Evolutionary conservation across 2,329 filamentous ascomycete genomes (phyloP).

Genomic region (Knufia fluminis): DNA sequence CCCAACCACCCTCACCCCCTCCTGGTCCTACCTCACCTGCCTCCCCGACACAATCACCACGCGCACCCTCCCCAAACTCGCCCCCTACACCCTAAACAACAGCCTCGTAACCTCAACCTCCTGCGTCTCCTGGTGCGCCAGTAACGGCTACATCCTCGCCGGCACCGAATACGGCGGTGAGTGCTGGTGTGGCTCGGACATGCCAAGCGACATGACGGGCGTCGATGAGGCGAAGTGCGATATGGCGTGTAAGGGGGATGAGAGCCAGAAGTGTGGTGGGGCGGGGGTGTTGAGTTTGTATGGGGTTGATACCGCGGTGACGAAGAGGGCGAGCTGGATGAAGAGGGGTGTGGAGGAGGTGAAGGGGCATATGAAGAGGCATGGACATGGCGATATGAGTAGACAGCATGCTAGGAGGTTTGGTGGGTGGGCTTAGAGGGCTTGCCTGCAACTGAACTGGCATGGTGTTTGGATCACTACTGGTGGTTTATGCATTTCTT

Average conservation of each 20-base stretch:
- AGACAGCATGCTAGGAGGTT: no score
- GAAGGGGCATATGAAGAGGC: conserved; percentile 10
- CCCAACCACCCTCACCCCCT: not conserved
- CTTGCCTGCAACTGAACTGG: no score
- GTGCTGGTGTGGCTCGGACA: conserved; percentile 41
- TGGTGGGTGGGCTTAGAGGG: not conserved
- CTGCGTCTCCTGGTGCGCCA: conserved; percentile 43
- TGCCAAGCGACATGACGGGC: not conserved
- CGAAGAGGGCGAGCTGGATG: conserved; percentile 2
- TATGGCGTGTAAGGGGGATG: conserved; percentile 33
- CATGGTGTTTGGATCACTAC: no score
- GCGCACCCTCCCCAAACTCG: conserved; percentile 35
- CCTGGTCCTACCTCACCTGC: conserved; percentile 31
- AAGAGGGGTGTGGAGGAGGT: conserved; percentile 6
- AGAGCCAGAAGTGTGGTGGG: conserved; percentile 44
- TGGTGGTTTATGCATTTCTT: no score
- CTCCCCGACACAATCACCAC: conserved; percentile 30
- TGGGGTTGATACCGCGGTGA: not conserved
- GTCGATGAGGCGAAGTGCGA: conserved; percentile 19
- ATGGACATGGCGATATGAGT: conserved; percentile 5
- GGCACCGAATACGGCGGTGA: conserved; percentile 42
- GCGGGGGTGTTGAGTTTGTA: conserved; percentile 18
- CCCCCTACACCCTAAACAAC: conserved; percentile 31
- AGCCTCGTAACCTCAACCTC: conserved; percentile 33
- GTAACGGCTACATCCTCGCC: conserved; percentile 37